Evolutionary conservation across 192 early-diverging fungal genomes (phyloP).

Genomic region (Ambispora gerdemannii): DNA sequence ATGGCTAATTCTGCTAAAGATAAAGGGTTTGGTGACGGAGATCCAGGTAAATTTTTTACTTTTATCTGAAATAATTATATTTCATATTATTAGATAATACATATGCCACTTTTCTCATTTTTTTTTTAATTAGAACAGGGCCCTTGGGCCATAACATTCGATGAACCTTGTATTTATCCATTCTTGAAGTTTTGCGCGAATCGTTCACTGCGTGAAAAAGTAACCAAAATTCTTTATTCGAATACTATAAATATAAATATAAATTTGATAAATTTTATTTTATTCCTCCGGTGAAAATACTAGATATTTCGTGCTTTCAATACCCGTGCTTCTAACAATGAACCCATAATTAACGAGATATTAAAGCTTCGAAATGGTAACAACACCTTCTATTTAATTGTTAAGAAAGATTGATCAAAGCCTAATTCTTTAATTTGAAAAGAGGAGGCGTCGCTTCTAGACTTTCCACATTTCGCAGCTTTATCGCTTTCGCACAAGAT

Average conservation of each 20-base stretch:
- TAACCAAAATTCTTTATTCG: constrained; percentile 21
- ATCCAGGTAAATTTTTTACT: constrained; percentile 34
- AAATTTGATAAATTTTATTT: no score
- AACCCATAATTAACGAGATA: constrained; percentile 55
- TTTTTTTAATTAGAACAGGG: constrained; percentile 36
- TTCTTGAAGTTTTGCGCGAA: constrained; percentile 59
- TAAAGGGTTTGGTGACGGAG: constrained; percentile 37
- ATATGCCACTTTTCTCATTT: no score
- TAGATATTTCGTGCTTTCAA: no score
- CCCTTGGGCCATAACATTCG: constrained; percentile 54
- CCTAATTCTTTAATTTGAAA: neutral
- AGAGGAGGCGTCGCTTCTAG: constrained; percentile 50
- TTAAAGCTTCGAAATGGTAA: constrained; percentile 43
- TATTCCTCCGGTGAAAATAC: no score
- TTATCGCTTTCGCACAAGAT: constrained; percentile 57
- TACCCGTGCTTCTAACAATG: no score
- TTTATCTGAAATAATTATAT: no score
- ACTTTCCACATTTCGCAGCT: constrained; percentile 46
- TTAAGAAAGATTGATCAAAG: no score
- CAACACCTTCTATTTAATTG: no score
- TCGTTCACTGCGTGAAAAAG: constrained; percentile 49
- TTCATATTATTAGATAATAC: no score
- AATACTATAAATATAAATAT: no score
- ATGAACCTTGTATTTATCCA: constrained; percentile 48
- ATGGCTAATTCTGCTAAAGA: constrained; percentile 45